Base-by-base conservation (phyloP, 1,284 basidiomycete species). In the Marasmius oreades region DNA sequence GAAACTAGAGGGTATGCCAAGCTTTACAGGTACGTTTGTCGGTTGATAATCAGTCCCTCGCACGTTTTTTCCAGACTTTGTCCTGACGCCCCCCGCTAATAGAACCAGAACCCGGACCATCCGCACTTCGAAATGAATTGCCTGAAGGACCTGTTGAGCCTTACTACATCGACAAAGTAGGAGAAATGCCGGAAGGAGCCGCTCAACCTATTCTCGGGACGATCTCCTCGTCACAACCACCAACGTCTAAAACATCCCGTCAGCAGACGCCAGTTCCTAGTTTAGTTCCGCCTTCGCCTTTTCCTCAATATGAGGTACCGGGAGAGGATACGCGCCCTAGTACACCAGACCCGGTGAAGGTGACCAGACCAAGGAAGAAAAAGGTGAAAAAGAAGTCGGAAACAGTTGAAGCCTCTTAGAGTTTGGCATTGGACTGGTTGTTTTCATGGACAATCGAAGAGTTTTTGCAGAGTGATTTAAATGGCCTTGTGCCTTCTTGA, bases 161-260 rank as follows among this genome's bases (percentile, higher is more conserved):
- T 26, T 90, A 83, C 59, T 73, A 82, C 22, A 82, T 95, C 61
- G 92, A 95, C 62, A 82, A 81, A 63, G 80, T 85, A 0, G 93
- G 93, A 1, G 93, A 94, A 70, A 91, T 95, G 88, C 94, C 93
- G 1, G 80, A 81, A 43, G 80, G 83, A 31, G 78, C 76, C n/a
- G 61, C 70, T 5, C 33, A 67, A 1, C 62, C 70, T 22, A 59
- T 28, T 50, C 58, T 46, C 59, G 62, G 52, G 59, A 53, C 47
- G n/a, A n/a, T n/a, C 6, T 37, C 54, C n/a, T 34, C 61, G 7
- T 57, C 68, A 23, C 59, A 58, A 33, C 56, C 62, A 31, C 56
- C 61, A 59, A 54, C 37, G 5, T 3, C n/a, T 4, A 63, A 61
- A 37, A 52, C 64, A 28, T 60, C 62, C 23, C 65, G 58, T 51